phyloP scores from a whole-genome alignment of 83 land plant genomes.

The Thuja plicata region DNA sequence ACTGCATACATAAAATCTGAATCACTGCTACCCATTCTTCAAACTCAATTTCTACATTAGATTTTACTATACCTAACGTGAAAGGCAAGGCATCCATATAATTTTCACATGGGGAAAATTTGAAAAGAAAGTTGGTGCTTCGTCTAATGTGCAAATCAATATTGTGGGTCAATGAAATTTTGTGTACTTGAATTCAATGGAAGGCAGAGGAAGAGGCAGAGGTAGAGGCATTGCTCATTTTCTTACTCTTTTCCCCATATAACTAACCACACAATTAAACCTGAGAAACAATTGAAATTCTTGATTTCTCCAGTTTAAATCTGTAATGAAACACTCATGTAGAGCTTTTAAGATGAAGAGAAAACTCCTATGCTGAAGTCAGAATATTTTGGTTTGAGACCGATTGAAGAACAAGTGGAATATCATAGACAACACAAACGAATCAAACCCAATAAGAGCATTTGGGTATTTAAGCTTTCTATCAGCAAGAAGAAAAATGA shows the following conservation, averaged over 20 bases:
- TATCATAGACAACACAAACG: background rate
- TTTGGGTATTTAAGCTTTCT: background rate
- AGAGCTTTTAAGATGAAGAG: too few relatives aligned
- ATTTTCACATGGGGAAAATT: background rate
- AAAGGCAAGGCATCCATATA: background rate
- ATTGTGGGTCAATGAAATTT: background rate
- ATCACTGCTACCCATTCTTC: too few relatives aligned
- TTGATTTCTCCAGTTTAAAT: background rate
- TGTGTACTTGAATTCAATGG: background rate
- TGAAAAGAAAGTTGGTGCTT: background rate
- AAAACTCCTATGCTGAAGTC: too few relatives aligned
- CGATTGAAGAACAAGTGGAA: background rate
- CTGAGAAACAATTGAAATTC: background rate
- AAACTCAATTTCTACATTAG: background rate
- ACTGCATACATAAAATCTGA: background rate
- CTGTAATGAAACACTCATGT: background rate
- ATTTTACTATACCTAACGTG: background rate
- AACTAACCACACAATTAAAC: background rate
- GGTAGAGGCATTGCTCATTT: background rate
- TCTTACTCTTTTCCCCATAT: background rate
- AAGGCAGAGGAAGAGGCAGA: too few relatives aligned
- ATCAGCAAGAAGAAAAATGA: background rate
- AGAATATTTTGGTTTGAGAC: too few relatives aligned
- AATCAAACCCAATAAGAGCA: background rate
- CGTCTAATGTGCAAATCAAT: background rate